phyloP scores from a whole-genome alignment of 768 basidiomycete species.

The Psilocybe azurescens region DNA sequence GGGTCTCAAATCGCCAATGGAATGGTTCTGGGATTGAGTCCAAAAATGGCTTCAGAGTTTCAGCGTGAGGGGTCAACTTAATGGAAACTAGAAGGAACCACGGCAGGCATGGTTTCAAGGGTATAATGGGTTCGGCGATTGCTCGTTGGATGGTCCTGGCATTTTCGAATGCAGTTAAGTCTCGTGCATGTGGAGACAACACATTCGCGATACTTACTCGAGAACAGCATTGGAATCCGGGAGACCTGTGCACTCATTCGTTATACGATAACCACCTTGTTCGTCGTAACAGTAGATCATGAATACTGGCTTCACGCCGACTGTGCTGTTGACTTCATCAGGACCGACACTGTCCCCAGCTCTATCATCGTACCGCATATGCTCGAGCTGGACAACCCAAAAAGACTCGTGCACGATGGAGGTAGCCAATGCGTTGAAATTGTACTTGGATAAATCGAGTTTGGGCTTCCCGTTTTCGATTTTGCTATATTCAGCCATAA shows the following conservation, averaged over 20 bases:
- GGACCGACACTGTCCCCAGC: constrained; percentile 20
- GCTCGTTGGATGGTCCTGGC: constrained; percentile 32
- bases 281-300: constrained; percentile 36
- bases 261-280: constrained; percentile 27
- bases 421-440: constrained; percentile 27
- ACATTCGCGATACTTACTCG: constrained; percentile 24
- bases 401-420: constrained; percentile 31
- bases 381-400: constrained; percentile 39
- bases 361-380: constrained; percentile 30
- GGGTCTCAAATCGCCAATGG: constrained; percentile 38
- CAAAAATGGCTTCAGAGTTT: constrained; percentile 37
- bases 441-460: constrained; percentile 24
- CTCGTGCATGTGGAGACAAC: neutral
- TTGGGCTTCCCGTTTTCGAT: constrained; percentile 16
- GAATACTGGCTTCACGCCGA: constrained; percentile 28
- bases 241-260: constrained; percentile 26
- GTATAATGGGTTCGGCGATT: constrained; percentile 35
- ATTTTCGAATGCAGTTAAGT: neutral
- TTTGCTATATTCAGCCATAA: constrained; percentile 22
- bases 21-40: constrained; percentile 43
- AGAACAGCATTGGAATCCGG: constrained; percentile 35
- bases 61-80: constrained; percentile 32
- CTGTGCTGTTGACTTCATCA: constrained; percentile 14
- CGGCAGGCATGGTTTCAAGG: constrained; percentile 33
- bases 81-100: constrained; percentile 32